These are phyloP conservation scores for Epithemia pelagica DNA, from an alignment of 108 stramenopile genomes.

Conservation along the genomic window DNA sequence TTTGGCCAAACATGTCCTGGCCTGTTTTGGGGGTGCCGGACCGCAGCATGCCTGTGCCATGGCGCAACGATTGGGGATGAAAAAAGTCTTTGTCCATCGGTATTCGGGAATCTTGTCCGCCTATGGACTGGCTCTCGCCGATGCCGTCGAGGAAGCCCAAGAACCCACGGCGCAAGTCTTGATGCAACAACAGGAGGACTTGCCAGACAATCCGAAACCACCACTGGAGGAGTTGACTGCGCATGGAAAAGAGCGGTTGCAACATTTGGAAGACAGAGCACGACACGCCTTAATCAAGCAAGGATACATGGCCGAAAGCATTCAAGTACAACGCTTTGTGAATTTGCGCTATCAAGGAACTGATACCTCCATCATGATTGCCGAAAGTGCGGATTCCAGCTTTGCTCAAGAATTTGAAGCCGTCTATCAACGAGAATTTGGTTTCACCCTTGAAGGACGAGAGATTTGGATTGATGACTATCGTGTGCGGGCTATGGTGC, in stretches of 20 bases:
- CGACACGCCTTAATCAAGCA: constrained; percentile 56
- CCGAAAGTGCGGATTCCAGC: constrained; percentile 21
- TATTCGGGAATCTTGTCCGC: constrained; percentile 96
- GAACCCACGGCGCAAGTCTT: constrained; percentile 78
- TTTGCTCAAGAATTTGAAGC: constrained; percentile 59
- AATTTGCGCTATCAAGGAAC: constrained; percentile 96
- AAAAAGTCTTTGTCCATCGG: constrained; percentile 86
- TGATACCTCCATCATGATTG: constrained; percentile 92
- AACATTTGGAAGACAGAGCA: constrained; percentile 50
- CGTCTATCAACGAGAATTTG: constrained; percentile 87
- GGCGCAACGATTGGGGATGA: constrained; percentile 90
- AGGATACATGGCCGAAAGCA: constrained; percentile 62
- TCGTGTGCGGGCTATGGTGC: constrained; percentile 88
- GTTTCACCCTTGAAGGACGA: constrained; percentile 82
- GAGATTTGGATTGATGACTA: constrained; percentile 93
- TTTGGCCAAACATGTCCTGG: constrained; percentile 78
- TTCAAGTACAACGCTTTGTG: constrained; percentile 67
- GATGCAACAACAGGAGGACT: too few species aligned
- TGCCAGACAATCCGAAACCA: background rate
- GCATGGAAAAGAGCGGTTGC: constrained; percentile 44
- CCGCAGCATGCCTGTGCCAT: constrained; percentile 97
- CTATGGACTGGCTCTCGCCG: constrained; percentile 90
- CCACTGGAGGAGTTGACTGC: constrained; percentile 7
- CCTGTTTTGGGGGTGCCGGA: constrained; percentile 98
- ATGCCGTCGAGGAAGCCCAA: constrained; percentile 91